Evolutionary conservation across 768 basidiomycete species (phyloP).

Genomic region (Hygrocybe punicea): DNA sequence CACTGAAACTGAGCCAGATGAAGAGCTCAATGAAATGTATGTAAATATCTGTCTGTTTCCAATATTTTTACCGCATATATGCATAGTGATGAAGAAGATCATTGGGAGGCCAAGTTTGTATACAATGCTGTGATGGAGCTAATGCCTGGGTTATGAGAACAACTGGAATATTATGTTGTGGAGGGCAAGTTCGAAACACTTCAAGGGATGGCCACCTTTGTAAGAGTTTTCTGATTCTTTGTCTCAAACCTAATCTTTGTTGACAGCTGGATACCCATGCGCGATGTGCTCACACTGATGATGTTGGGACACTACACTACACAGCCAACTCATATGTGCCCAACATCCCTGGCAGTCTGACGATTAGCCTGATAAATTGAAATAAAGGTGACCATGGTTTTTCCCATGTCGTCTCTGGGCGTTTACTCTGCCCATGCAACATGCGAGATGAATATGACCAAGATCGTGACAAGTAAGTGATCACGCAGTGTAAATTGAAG

Average conservation of each 20-base stretch:
- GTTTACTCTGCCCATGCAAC: background rate
- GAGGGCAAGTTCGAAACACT: background rate
- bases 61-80: background rate
- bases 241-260: background rate
- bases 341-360: background rate
- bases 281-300: background rate
- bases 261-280: background rate
- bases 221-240: background rate
- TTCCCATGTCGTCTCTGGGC: background rate
- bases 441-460: constrained; percentile 1
- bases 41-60: background rate
- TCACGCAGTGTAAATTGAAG: background rate
- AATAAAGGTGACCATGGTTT: constrained; percentile 2
- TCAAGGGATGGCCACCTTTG: background rate
- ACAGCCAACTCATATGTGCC: background rate
- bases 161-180: background rate
- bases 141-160: background rate
- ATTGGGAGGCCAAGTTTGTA: background rate
- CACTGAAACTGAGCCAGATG: background rate
- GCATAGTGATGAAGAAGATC: background rate
- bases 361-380: background rate
- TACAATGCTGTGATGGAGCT: background rate
- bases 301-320: background rate
- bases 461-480: background rate
- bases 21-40: background rate